phyloP scores from a whole-genome alignment of 2,329 filamentous ascomycete species.

The Penicillium sp. region DNA sequence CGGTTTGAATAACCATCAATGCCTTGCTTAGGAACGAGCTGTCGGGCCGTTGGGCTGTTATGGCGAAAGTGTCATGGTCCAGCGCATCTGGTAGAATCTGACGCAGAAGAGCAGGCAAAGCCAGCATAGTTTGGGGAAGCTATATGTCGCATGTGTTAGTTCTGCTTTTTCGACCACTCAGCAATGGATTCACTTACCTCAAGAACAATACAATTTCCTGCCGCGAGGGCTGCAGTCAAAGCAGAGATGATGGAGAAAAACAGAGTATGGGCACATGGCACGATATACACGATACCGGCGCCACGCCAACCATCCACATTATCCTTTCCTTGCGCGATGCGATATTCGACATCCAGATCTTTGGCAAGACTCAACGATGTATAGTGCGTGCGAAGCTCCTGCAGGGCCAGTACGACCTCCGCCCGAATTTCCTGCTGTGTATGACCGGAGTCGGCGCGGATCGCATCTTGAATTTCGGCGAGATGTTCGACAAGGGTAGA shows the following conservation, averaged over 20 bases:
- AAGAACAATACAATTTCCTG: constrained; percentile 54
- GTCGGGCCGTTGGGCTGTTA: constrained; percentile 38
- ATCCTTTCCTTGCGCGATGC: constrained; percentile 23
- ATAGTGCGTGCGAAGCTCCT: constrained; percentile 29
- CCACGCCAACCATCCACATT: constrained; percentile 13
- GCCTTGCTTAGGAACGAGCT: constrained; percentile 28
- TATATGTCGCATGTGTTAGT: constrained; percentile 7
- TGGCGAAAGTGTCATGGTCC: constrained; percentile 51
- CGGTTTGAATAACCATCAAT: constrained; percentile 16
- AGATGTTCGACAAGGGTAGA: constrained; percentile 29
- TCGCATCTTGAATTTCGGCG: constrained; percentile 31
- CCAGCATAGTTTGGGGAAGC: constrained; percentile 28
- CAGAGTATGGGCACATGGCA: constrained; percentile 49
- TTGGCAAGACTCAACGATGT: constrained; percentile 17
- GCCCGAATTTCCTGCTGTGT: constrained; percentile 35
- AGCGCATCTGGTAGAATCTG: constrained; percentile 34
- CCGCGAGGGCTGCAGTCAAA: constrained; percentile 49
- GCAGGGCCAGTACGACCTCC: constrained; percentile 27
- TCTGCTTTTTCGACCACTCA: background rate
- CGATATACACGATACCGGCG: constrained; percentile 45
- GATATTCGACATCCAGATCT: constrained; percentile 25
- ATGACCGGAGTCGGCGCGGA: constrained; percentile 31
- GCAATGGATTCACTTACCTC: constrained; percentile 40
- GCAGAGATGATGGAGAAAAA: constrained; percentile 50
- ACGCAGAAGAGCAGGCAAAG: constrained; percentile 23